phyloP scores from a whole-genome alignment of 192 early-diverging fungal species.

The Coemansia erecta region DNA sequence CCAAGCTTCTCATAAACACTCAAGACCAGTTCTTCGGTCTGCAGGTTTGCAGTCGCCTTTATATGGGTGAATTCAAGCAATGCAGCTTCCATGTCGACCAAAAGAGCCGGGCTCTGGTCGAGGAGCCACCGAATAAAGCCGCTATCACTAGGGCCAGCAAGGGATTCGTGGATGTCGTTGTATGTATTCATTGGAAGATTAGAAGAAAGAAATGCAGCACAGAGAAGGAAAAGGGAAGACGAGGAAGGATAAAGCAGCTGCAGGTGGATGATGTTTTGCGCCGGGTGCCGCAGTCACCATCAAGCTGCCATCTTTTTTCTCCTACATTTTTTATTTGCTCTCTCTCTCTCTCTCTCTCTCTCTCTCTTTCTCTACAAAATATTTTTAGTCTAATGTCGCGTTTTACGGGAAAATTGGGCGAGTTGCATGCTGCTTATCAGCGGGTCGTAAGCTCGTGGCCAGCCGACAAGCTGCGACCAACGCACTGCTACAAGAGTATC shows the following conservation, averaged over 20 bases:
- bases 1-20: constrained; percentile 36
- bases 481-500: constrained; percentile 64
- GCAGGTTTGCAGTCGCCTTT: background rate
- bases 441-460: constrained; percentile 64
- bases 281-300: background rate
- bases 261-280: too few species aligned
- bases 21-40: constrained; percentile 20
- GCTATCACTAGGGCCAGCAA: constrained; percentile 26
- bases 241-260: background rate
- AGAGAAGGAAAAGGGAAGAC: background rate
- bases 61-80: constrained; percentile 13
- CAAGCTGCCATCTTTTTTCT: background rate
- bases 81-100: constrained; percentile 16
- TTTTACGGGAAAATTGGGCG: constrained; percentile 34
- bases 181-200: background rate
- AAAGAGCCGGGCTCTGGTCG: constrained; percentile 9
- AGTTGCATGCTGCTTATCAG: constrained; percentile 61
- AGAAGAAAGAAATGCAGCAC: background rate
- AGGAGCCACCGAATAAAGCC: constrained; percentile 30
- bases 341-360: background rate
- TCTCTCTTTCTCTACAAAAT: constrained; percentile 4
- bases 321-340: background rate
- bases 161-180: constrained; percentile 4
- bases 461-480: constrained; percentile 65
- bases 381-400: constrained; percentile 24